Percentiles rank a stretch among this genome's conserved stretches.
Evolutionary conservation across 345 rosid species (phyloP).

Genomic region (Tarenaya hassleriana): DNA sequence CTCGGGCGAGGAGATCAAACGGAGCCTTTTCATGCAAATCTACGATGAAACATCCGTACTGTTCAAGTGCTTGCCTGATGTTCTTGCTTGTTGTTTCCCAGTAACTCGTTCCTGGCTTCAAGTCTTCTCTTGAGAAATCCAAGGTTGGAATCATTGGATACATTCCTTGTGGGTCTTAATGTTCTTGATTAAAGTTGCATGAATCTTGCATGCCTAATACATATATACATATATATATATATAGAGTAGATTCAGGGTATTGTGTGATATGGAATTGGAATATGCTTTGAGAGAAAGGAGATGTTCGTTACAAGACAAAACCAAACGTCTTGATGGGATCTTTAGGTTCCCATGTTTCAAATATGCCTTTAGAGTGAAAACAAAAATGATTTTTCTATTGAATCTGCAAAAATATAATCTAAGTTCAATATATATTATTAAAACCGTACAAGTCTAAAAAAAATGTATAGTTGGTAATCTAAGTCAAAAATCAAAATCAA

Average conservation of each 20-base stretch:
- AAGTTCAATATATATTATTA: too few relatives aligned
- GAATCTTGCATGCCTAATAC: neutral
- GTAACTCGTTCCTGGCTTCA: conserved; percentile 23
- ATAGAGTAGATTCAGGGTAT: neutral
- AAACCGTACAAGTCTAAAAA: too few relatives aligned
- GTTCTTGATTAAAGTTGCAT: neutral
- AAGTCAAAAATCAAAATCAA: too few relatives aligned
- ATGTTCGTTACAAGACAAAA: too few relatives aligned
- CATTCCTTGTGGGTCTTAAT: neutral
- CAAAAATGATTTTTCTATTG: too few relatives aligned
- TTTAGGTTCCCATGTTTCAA: too few relatives aligned
- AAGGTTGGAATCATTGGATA: conserved; percentile 16
- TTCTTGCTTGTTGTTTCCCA: conserved; percentile 25
- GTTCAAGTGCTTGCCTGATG: conserved; percentile 22
- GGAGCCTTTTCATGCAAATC: conserved; percentile 29
- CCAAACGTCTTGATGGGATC: too few relatives aligned
- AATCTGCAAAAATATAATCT: too few relatives aligned
- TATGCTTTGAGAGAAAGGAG: conserved; percentile 12
- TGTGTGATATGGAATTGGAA: conserved; percentile 14
- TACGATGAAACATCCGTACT: conserved; percentile 30
- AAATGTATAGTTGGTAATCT: too few relatives aligned
- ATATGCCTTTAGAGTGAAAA: too few relatives aligned
- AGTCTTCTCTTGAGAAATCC: conserved; percentile 29
- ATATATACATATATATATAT: neutral
- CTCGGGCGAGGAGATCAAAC: conserved; percentile 22